Conservation (phyloP, 169 alveolate species). For the Amoebophrya sp. region DNA sequence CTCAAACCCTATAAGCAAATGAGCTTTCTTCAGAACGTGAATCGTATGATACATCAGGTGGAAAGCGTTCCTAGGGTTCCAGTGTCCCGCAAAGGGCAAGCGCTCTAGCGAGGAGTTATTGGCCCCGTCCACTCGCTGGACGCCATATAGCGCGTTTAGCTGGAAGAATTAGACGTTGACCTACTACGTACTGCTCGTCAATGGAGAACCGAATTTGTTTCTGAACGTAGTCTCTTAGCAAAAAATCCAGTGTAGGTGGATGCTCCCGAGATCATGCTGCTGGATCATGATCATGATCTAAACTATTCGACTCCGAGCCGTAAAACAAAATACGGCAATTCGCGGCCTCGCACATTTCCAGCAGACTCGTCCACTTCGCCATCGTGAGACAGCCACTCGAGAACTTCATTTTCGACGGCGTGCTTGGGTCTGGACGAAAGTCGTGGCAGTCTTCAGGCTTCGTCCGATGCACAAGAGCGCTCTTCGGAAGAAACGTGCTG, state of each 20-base stretch:
- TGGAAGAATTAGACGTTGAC: neutral
- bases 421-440: neutral
- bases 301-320: neutral
- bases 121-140: too few relatives aligned
- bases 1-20: neutral
- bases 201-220: neutral
- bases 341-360: neutral
- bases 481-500: neutral
- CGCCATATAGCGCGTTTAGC: too few relatives aligned
- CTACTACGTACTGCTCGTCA: neutral
- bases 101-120: too few relatives aligned
- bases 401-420: neutral
- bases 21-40: neutral
- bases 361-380: neutral
- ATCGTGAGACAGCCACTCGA: neutral
- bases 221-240: neutral
- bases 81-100: too few relatives aligned
- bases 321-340: neutral
- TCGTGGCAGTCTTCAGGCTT: neutral
- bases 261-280: neutral
- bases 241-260: neutral
- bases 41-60: neutral
- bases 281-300: neutral
- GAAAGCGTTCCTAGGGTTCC: constrained; percentile 17
- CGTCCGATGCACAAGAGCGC: neutral